Evolutionary conservation across 2,329 filamentous ascomycete genomes (phyloP).

Genomic region (Paraphoma sp.): DNA sequence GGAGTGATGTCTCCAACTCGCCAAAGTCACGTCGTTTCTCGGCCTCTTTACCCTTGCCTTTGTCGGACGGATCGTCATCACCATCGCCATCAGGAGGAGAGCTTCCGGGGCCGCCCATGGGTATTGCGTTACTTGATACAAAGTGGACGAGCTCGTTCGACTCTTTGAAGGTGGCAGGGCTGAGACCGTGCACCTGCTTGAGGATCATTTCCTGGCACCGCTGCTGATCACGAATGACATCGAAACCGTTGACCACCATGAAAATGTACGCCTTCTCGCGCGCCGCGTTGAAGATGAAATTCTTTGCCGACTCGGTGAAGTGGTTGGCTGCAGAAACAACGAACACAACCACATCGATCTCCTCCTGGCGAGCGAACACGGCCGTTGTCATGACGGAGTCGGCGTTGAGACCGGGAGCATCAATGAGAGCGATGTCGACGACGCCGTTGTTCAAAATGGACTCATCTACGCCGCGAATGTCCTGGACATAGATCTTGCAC

Average conservation of each 20-base stretch:
- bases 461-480: slow-evolving; percentile 86
- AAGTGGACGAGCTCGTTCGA: slow-evolving; percentile 93
- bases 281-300: slow-evolving; percentile 95
- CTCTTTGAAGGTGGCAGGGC: slow-evolving; percentile 91
- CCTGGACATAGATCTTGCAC: slow-evolving; percentile 96
- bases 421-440: slow-evolving; percentile 96
- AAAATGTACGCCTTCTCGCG: slow-evolving; percentile 99
- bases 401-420: slow-evolving; percentile 92
- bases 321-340: slow-evolving; percentile 98
- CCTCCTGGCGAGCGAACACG: slow-evolving; percentile 94
- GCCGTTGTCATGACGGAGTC: slow-evolving; percentile 97
- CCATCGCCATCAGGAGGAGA: slow-evolving; percentile 44
- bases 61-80: slow-evolving; percentile 54
- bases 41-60: slow-evolving; percentile 71
- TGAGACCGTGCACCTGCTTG: slow-evolving; percentile 86
- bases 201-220: slow-evolving; percentile 92
- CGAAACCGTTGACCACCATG: slow-evolving; percentile 97
- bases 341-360: slow-evolving; percentile 98
- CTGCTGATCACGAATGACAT: slow-evolving; percentile 89
- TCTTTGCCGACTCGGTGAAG: slow-evolving; percentile 95
- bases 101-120: slow-evolving; percentile 60
- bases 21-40: slow-evolving; percentile 91
- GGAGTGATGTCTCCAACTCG: slow-evolving; percentile 83
- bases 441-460: slow-evolving; percentile 96
- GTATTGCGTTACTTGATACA: slow-evolving; percentile 95